Evolutionary conservation across 2,329 filamentous ascomycete genomes (phyloP), one percentile per base, ranked within the genome.

Genomic region (Monilinia laxa): DNA sequence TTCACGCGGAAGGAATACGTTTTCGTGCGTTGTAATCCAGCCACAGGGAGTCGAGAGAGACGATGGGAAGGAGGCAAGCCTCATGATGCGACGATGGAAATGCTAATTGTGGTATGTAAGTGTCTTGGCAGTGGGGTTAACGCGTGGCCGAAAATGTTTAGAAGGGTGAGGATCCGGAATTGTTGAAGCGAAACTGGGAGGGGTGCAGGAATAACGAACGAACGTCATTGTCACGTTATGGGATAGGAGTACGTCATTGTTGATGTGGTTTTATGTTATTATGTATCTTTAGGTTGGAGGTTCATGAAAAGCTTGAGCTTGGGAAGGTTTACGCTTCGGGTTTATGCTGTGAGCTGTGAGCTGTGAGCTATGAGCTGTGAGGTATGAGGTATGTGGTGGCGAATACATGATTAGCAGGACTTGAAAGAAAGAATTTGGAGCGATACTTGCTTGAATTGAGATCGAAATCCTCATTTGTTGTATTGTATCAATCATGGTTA

Each of bases 121-220:
- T 25, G 38, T 57, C 35, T 57, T 57, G 55, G 55, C 38, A 25
- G 55, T 57, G 55, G 38, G 35, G 35, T 5, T 25, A 42, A 57
- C 35, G 38, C 35, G 54, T n/a, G 54, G 35, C 38, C 38, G 55
- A 42, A 25, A 12, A 12, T 25, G 23, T 16, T 28, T 20, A 7
- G 20, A 25, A 25, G 42, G 12, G 14, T 23, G 54, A 40, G 35
- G 14, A 42, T 57, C 35, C n/a, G n/a, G 7, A 38, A 25, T 25
- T 6, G 5, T 35, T 35, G 31, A 35, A 35, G 31, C 31, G 31
- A 35, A 35, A 35, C 31, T 35, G 31, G 31, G 31, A 35, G 31
- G 31, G 31, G 31, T 35, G 31, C 31, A 35, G 5, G 54, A 23
- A n/a, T 16, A 25, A n/a, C 20, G 9, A 16, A 35, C 20, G 6